Base-by-base conservation (phyloP, 1,284 basidiomycete genomes). In the Rhodotorula glutinis region DNA sequence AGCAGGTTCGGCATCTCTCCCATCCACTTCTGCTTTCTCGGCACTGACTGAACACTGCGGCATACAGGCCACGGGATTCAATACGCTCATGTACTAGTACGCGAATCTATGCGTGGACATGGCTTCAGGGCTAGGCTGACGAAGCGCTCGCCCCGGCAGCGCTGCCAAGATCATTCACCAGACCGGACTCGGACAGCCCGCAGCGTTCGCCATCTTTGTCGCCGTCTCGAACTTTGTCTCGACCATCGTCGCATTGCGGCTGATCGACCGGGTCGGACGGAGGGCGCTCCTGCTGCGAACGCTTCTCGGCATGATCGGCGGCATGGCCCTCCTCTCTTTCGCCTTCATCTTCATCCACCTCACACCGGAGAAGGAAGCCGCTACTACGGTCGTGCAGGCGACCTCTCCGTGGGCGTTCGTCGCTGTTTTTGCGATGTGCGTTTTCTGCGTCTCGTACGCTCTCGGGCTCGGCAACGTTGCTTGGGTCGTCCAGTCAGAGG, bases 121-220 rank as follows among this genome's bases (percentile, higher is more conserved):
- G 16, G 16, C 53, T 16, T 17, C 29, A 53, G 19, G 29, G 10
- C 1, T 2, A 19, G 29, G 30, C 29, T 53, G 29, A 33, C 29
- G 8, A 7, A 33, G 9, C 29, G 27, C 17, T 47, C 14, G 19
- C n/a, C 29, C 14, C 3, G 8, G 2, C 27, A 63, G 60, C 52
- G 65, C 66, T 23, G 87, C 88, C 14, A 88, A 88, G 3, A 82
- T 91, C 38, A 90, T 91, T 79, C 84, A 87, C 71, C 82, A 86
- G 72, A 87, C 91, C 49, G 89, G 89, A 0, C 90, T 91, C 78
- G 81, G 88, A 75, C 86, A 90, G 71, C 87, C 89, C 0, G 90
- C 88, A 0, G 88, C 88, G 0, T 88, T 89, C 43, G 88, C 89
- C 2, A 82, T 90, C 53, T 86, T 91, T 72, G 82, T 91, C 53